These are phyloP conservation scores for Fusarium sp. DNA, from an alignment of 2,329 filamentous ascomycete species.

Conservation along the genomic window DNA sequence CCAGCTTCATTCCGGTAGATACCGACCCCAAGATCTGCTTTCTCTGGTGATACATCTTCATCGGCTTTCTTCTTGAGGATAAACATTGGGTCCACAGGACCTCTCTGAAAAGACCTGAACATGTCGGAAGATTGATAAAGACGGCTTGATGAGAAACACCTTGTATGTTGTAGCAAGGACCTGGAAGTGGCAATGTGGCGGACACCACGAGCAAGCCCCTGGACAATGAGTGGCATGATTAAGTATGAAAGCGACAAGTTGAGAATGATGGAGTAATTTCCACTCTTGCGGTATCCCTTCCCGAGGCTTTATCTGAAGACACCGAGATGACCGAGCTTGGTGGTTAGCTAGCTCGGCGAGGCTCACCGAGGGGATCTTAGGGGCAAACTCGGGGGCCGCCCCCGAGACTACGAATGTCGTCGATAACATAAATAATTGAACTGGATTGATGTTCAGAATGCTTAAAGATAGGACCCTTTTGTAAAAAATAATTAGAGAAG, in stretches of 20 bases:
- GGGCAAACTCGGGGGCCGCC: background rate
- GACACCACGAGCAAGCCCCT: background rate
- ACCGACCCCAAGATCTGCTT: constrained; percentile 51
- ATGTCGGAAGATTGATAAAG: constrained; percentile 8
- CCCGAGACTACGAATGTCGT: background rate
- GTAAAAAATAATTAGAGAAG: background rate
- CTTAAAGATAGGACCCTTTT: background rate
- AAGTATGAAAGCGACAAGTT: background rate
- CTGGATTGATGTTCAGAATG: background rate
- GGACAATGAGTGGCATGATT: background rate
- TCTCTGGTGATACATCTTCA: constrained; percentile 41
- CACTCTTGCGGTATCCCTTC: background rate
- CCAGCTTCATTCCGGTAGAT: constrained; percentile 50
- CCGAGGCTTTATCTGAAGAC: background rate
- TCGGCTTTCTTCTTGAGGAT: constrained; percentile 46
- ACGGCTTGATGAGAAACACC: background rate
- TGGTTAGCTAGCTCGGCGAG: background rate
- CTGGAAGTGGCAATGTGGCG: background rate
- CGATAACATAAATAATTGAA: background rate
- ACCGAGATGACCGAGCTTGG: background rate
- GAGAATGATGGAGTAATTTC: background rate
- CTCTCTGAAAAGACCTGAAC: constrained; percentile 37
- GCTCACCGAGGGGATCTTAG: background rate
- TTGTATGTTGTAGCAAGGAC: background rate
- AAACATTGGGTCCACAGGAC: constrained; percentile 47